Evolutionary conservation across 192 early-diverging fungal genomes (phyloP).

Genomic region (Chytriomyces hyalinus): DNA sequence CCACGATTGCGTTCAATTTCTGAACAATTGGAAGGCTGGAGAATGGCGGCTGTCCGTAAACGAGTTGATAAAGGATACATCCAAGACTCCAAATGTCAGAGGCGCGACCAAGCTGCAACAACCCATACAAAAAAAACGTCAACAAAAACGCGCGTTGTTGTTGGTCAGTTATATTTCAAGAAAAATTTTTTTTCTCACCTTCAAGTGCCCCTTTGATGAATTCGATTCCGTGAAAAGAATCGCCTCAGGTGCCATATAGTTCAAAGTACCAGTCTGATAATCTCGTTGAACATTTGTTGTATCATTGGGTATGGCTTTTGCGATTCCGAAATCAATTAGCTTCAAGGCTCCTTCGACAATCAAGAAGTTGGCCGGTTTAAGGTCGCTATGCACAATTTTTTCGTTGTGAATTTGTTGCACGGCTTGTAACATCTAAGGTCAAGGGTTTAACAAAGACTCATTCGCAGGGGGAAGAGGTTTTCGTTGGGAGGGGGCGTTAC

Average conservation of each 20-base stretch:
- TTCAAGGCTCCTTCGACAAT: slow-evolving; percentile 85
- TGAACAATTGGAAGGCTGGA: slow-evolving; percentile 65
- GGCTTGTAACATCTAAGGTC: slow-evolving; percentile 81
- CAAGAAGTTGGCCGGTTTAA: slow-evolving; percentile 97
- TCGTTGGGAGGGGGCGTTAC: slow-evolving; percentile 36
- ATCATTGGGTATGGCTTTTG: slow-evolving; percentile 90
- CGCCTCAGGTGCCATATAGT: slow-evolving; percentile 97
- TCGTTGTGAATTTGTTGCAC: slow-evolving; percentile 85
- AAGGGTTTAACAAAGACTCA: not conserved
- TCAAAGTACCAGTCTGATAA: slow-evolving; percentile 85
- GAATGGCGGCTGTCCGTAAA: slow-evolving; percentile 87
- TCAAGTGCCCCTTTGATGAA: slow-evolving; percentile 19
- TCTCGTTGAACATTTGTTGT: slow-evolving; percentile 93
- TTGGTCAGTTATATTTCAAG: not conserved
- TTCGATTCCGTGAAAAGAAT: slow-evolving; percentile 55
- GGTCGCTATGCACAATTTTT: slow-evolving; percentile 89
- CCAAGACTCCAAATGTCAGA: slow-evolving; percentile 92
- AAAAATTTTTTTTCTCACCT: slow-evolving; percentile 24
- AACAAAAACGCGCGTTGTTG: not conserved
- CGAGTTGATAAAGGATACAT: slow-evolving; percentile 91
- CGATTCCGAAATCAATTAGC: slow-evolving; percentile 97
- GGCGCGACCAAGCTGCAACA: slow-evolving; percentile 69
- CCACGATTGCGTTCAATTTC: slow-evolving; percentile 76
- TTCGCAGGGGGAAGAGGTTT: not conserved
- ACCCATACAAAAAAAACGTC: not conserved